Evolutionary conservation across 1,284 basidiomycete genomes (phyloP), one percentile per base, ranked within the genome.

Genomic region (Xanthoconium separans): DNA sequence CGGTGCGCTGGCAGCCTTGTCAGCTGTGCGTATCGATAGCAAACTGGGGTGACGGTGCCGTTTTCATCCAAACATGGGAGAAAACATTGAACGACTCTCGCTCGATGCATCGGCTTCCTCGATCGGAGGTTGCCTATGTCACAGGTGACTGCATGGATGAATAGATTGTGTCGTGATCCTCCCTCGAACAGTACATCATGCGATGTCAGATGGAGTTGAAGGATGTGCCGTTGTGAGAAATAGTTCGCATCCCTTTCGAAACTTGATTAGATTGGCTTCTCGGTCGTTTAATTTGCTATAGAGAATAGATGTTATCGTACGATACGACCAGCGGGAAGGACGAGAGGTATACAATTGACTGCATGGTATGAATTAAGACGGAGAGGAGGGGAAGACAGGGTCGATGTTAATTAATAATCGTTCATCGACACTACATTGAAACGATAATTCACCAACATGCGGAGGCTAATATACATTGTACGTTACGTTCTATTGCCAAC

Each of bases 391-490:
- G 16, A 34, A 34, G 34, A 34, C 15, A 8, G 34, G 7, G 34
- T 7, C 27, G 6, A 27, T 7, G 27, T 6, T 34, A 16, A 34
- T 34, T 16, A 34, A 34, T 34, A 11, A 34, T 34, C 15, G 15
- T 13, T 13, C 13, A 15, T 13, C 40, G 13, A 16, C 11, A 18
- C 27, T 6, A 22, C 30, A 20, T 24, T 12, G 29, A 5, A 13
- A 47, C 10, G 16, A 33, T 11, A 22, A 34, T 55, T 52, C 54
- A 51, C 44, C 52, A 36, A 37, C 41, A 44, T 51, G 56, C 47
- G 47, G 48, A 36, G n/a, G 52, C 46, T 60, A 59, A 50, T 63
- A 55, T 68, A 68, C 57, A 68, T 43, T 51, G 49, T 68, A 66
- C 57, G 66, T 43, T 51, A 47, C 52, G 37, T 24, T 68, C 58